These are phyloP conservation scores for Kwoniella sp. DNA, from an alignment of 768 basidiomycete genomes.

Conservation along the genomic window DNA sequence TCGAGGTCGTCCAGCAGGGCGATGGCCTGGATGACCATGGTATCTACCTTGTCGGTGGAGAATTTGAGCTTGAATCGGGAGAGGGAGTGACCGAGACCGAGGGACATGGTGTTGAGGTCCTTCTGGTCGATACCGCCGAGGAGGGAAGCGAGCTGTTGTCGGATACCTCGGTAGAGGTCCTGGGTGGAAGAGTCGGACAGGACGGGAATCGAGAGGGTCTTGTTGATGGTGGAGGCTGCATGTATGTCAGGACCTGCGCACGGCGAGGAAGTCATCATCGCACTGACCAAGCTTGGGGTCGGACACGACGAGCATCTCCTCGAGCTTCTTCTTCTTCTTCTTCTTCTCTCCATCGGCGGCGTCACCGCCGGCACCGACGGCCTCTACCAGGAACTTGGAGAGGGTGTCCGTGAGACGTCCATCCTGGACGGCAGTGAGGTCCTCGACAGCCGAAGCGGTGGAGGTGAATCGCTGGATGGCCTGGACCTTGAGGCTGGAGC, in stretches of 20 bases:
- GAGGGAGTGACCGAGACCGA: constrained; percentile 94
- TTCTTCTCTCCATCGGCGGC: constrained; percentile 59
- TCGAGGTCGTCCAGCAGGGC: constrained; percentile 95
- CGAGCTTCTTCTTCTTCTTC: constrained; percentile 75
- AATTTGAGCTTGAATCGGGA: constrained; percentile 99
- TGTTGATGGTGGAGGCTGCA: constrained; percentile 76
- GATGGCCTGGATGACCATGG: constrained; percentile 99
- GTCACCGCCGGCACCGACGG: constrained; percentile 28
- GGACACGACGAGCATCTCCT: constrained; percentile 70
- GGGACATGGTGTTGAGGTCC: constrained; percentile 93
- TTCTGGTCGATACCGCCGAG: constrained; percentile 63
- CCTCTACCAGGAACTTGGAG: constrained; percentile 72
- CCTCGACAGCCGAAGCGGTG: constrained; percentile 94
- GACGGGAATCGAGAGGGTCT: constrained; percentile 90
- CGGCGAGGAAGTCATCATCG: neutral
- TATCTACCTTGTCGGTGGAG: constrained; percentile 98
- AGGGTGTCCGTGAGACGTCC: constrained; percentile 89
- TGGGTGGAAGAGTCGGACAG: constrained; percentile 57
- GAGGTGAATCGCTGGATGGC: constrained; percentile 94
- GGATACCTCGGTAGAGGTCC: constrained; percentile 94
- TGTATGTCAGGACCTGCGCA: too few relatives aligned
- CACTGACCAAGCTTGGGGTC: constrained; percentile 83
- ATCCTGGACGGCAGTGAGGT: constrained; percentile 84
- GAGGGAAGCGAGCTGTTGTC: constrained; percentile 76
- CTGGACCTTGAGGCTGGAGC: constrained; percentile 82